Conservation (phyloP, 2,329 filamentous ascomycete genomes). For the Aureobasidium sp. region DNA sequence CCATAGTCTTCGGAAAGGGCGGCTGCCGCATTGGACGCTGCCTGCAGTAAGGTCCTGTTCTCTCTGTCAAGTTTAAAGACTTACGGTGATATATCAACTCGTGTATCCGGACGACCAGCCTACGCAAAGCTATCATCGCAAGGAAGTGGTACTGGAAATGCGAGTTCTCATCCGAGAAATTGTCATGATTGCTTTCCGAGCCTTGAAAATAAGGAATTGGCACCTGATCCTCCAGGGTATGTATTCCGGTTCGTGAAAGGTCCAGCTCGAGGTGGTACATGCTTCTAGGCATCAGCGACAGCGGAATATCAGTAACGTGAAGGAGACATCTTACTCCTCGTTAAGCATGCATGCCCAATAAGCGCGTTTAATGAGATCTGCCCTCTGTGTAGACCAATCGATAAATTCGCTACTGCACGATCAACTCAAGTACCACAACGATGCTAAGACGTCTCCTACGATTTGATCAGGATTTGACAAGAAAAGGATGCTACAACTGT, state of each 20-base stretch:
- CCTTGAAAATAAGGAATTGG: slow-evolving; percentile 46
- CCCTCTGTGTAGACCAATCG: slow-evolving; percentile 39
- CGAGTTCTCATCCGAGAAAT: slow-evolving; percentile 41
- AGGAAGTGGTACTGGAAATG: slow-evolving; percentile 52
- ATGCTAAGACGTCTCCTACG: slow-evolving; percentile 30
- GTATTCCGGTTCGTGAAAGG: slow-evolving; percentile 47
- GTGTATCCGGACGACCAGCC: slow-evolving; percentile 47
- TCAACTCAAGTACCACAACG: slow-evolving; percentile 17
- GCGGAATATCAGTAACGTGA: background rate
- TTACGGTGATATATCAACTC: slow-evolving; percentile 44
- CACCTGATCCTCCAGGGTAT: slow-evolving; percentile 44
- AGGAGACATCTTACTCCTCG: slow-evolving; percentile 37
- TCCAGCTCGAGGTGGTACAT: slow-evolving; percentile 51
- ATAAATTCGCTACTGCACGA: slow-evolving; percentile 22
- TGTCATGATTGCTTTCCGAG: slow-evolving; percentile 31
- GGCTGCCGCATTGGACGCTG: slow-evolving; percentile 20
- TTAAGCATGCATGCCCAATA: slow-evolving; percentile 52
- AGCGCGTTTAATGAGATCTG: slow-evolving; percentile 45
- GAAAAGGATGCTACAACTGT: slow-evolving; percentile 47
- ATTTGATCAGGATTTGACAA: slow-evolving; percentile 48
- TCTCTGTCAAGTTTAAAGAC: slow-evolving; percentile 19
- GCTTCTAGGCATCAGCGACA: slow-evolving; percentile 25
- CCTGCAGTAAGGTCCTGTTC: background rate
- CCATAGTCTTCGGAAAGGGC: slow-evolving; percentile 27
- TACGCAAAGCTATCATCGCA: slow-evolving; percentile 50